Evolutionary conservation across 257 asterid species (phyloP).

Genomic region (Ballota nigra): DNA sequence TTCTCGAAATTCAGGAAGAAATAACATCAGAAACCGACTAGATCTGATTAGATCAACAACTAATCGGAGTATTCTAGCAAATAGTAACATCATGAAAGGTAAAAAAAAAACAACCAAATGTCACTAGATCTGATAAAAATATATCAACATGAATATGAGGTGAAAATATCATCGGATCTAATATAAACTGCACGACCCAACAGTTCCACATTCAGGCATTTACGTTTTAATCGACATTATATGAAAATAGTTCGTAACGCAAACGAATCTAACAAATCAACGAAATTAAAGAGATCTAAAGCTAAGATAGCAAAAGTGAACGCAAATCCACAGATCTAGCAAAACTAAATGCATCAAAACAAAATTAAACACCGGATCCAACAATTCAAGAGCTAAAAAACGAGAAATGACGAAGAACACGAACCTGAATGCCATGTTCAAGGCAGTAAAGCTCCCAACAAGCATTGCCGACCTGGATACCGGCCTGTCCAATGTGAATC

Average conservation of each 20-base stretch:
- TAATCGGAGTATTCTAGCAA: neutral
- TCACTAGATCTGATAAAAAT: neutral
- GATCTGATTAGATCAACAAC: neutral
- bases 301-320: neutral
- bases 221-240: neutral
- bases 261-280: neutral
- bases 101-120: neutral
- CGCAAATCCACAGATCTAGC: neutral
- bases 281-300: neutral
- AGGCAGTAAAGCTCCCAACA: constrained; percentile 98
- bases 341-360: neutral
- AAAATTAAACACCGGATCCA: constrained; percentile 12
- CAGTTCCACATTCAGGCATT: neutral
- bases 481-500: constrained; percentile 97
- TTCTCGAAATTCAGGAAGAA: neutral
- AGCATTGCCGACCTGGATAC: constrained; percentile 92
- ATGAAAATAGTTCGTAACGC: neutral
- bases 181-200: neutral
- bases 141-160: neutral
- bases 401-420: neutral
- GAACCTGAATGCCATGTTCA: constrained; percentile 84
- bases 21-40: neutral
- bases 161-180: constrained; percentile 3
- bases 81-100: neutral
- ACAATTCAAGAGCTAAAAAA: neutral